phyloP scores from a whole-genome alignment of 2,329 filamentous ascomycete species.

The Aspergillus texensis region DNA sequence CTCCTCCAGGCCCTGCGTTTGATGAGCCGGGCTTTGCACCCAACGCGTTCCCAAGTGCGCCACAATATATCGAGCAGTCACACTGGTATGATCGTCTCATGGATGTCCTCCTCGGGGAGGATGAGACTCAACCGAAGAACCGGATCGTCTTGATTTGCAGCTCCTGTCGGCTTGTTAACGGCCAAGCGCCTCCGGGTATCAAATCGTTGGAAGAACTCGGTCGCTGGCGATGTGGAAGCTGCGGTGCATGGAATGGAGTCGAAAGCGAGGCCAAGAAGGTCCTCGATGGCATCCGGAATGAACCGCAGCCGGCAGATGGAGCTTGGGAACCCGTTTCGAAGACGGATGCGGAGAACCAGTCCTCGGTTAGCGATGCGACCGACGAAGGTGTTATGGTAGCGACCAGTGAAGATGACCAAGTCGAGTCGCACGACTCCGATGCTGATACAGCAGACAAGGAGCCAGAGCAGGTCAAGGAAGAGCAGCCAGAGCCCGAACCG shows the following conservation, averaged over 20 bases:
- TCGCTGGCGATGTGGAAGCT: slow-evolving; percentile 86
- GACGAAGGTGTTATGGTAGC: slow-evolving; percentile 33
- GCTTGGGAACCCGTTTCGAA: slow-evolving; percentile 28
- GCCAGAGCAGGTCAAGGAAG: slow-evolving; percentile 17
- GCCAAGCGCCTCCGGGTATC: slow-evolving; percentile 88
- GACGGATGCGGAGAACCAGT: slow-evolving; percentile 22
- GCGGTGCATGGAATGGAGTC: slow-evolving; percentile 78
- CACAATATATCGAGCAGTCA: slow-evolving; percentile 46
- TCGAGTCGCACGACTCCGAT: slow-evolving; percentile 25
- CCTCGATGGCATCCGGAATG: slow-evolving; percentile 62
- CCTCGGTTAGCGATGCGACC: slow-evolving; percentile 24
- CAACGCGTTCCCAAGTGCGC: slow-evolving; percentile 46
- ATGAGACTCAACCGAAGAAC: slow-evolving; percentile 90
- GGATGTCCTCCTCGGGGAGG: slow-evolving; percentile 89
- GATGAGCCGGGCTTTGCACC: slow-evolving; percentile 52
- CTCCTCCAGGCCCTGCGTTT: slow-evolving; percentile 19
- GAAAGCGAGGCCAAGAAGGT: slow-evolving; percentile 76
- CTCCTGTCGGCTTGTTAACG: slow-evolving; percentile 85
- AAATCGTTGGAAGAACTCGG: slow-evolving; percentile 77
- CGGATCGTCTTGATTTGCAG: slow-evolving; percentile 83
- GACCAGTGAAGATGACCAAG: slow-evolving; percentile 31
- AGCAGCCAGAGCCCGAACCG: slow-evolving; percentile 19
- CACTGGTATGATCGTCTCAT: slow-evolving; percentile 96
- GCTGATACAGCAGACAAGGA: slow-evolving; percentile 18
- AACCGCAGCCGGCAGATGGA: slow-evolving; percentile 19